Evolutionary conservation across 1,139 yeast species (phyloP), one percentile per base, ranked within the genome.

Genomic region (Tardiomyces blankii): DNA sequence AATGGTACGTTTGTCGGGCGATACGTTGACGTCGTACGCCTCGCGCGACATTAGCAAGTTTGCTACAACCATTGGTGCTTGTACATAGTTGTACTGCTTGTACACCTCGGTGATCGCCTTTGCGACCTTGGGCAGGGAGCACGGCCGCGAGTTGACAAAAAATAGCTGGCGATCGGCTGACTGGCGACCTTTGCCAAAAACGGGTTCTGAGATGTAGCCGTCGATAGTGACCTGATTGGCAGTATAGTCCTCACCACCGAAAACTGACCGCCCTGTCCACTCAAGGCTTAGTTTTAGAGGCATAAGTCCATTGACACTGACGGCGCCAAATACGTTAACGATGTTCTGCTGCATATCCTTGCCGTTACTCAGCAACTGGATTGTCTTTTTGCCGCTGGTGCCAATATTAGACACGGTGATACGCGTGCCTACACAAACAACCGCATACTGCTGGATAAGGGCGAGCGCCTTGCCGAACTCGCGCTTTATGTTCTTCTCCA

Each of bases 1-100:
- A 2, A 91, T 70, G 2, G 78, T 75, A 42, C 93, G 69, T 59
- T 91, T 91, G 59, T 91, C 96, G 0, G 98, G 98, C 0, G 95
- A 80, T 1, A 93, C 82, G 62, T 91, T 91, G 18, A 91, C 73
- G 64, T 91, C 99, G 35, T 85, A 62, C 19, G 70, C 66, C 19
- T 62, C 57, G 0, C 82, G 70, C 41, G 74, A 72, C 12, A 87
- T 61, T 9, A 59, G 58, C 33, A 91, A 54, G 60, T 93, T 73
- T 2, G 86, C 57, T 1, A 88, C 67, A 44, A 84, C 70, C n/a
- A 78, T 75, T 0, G 98, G 98, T 46, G 61, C 72, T 57, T 88
- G 96, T 4, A 80, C 70, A 53, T 78, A 74, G 55, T 87, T 89
- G 61, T 74, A 86, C 38, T 70, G 69, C 51, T 76, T 78, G 64